A percentile compares a stretch with the other conserved stretches of the same genome.
These are phyloP conservation scores for Volvox reticuliferus DNA, from an alignment of 139 green algal genomes.

Conservation along the genomic window DNA sequence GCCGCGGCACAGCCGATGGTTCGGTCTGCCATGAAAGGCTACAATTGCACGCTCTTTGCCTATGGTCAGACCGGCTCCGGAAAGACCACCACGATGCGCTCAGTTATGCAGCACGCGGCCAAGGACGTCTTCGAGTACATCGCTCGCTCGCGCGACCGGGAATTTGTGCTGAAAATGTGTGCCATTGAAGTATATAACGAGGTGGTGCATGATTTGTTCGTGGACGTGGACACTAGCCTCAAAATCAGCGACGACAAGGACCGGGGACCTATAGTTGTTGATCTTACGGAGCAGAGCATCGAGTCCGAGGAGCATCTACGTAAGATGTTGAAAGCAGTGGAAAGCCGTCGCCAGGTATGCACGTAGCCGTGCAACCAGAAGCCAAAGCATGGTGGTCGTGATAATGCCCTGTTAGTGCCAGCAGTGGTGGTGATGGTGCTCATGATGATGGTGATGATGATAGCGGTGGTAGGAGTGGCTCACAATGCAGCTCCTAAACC, in stretches of 20 bases:
- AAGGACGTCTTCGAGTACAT: conserved; percentile 70
- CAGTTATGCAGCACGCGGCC: conserved; percentile 57
- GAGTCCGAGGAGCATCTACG: conserved; percentile 65
- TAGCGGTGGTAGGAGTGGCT: no score
- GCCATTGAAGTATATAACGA: conserved; percentile 85
- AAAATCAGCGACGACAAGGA: conserved; percentile 68
- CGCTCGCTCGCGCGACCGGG: conserved; percentile 1
- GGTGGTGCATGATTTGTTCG: conserved; percentile 67
- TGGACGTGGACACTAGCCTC: conserved; percentile 49
- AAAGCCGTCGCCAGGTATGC: conserved; percentile 61
- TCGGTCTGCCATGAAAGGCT: conserved; percentile 43
- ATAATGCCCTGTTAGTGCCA: no score
- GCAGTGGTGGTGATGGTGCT: no score
- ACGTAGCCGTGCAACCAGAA: no score
- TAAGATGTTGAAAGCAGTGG: conserved; percentile 62
- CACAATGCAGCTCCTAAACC: neutral
- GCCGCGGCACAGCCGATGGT: conserved; percentile 57
- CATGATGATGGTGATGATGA: no score
- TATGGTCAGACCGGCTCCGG: conserved; percentile 74
- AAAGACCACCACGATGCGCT: conserved; percentile 76
- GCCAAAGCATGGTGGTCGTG: no score
- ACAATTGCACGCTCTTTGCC: conserved; percentile 66
- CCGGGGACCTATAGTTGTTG: conserved; percentile 62
- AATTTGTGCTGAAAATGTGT: conserved; percentile 64
- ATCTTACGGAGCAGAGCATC: conserved; percentile 60